A percentile compares a stretch with the other conserved stretches of the same genome.
phyloP scores from a whole-genome alignment of 345 rosid genomes.

The Eutrema heterophyllum region DNA sequence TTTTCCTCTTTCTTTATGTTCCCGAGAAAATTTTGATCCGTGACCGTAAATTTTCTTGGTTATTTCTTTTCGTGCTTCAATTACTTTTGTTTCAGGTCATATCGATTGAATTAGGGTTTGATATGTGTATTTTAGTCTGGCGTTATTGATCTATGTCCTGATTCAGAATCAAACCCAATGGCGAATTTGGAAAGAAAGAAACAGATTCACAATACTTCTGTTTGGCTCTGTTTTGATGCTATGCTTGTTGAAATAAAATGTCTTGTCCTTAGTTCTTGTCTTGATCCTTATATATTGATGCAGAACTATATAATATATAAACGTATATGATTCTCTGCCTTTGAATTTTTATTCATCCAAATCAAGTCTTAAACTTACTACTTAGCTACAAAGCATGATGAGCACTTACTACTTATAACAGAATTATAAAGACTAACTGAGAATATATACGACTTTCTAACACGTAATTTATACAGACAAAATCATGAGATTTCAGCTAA shows the following conservation, averaged over 20 bases:
- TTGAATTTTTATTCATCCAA: slow-evolving; percentile 15
- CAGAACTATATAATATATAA: background rate
- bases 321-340: background rate
- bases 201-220: no score
- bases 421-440: slow-evolving; percentile 2
- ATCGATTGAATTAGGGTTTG: no score
- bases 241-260: background rate
- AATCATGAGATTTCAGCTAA: slow-evolving; percentile 6
- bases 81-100: no score
- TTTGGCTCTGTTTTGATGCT: background rate
- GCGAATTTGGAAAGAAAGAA: no score
- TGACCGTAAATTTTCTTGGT: no score
- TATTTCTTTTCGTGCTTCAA: no score
- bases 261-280: background rate
- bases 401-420: slow-evolving; percentile 13
- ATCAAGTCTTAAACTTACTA: slow-evolving; percentile 19
- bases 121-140: background rate
- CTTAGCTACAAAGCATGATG: slow-evolving; percentile 18
- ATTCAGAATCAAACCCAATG: background rate
- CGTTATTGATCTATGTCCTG: background rate
- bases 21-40: no score
- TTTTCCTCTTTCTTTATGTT: no score
- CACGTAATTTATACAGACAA: slow-evolving; percentile 22
- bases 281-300: background rate
- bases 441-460: background rate